These are phyloP conservation scores for Malus hybrid DNA, from an alignment of 331 rosid species.

Conservation along the genomic window DNA sequence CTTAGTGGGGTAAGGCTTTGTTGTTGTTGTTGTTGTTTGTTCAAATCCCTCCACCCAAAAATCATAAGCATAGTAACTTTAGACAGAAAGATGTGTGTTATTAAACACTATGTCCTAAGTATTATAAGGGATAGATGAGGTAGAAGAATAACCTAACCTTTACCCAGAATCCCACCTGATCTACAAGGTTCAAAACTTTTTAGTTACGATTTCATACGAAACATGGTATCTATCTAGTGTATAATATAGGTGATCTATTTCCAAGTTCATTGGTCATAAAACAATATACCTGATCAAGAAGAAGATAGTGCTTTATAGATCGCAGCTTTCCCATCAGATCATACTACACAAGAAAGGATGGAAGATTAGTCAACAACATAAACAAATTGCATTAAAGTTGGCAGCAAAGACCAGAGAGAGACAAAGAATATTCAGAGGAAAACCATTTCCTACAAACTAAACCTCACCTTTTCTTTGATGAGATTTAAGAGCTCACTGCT, in stretches of 20 bases:
- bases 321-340: constrained; percentile 82
- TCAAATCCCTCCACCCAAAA: not conserved
- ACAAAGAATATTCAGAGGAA: not conserved
- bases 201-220: not conserved
- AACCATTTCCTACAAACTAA: constrained; percentile 2
- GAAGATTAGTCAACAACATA: constrained; percentile 2
- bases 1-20: too few relatives aligned
- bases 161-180: not conserved
- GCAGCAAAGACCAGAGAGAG: constrained; percentile 3
- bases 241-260: not conserved
- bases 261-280: not conserved
- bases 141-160: not conserved
- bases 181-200: not conserved
- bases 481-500: constrained; percentile 92
- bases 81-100: not conserved
- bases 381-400: constrained; percentile 6
- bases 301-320: constrained; percentile 93
- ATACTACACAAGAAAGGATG: constrained; percentile 45
- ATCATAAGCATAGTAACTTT: not conserved
- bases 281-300: constrained; percentile 84
- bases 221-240: not conserved
- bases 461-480: constrained; percentile 79
- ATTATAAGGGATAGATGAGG: not conserved
- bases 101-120: not conserved
- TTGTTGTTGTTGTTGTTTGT: too few relatives aligned